Conservation (phyloP, 139 green algal species). For the Chlamydomonas urium region DNA sequence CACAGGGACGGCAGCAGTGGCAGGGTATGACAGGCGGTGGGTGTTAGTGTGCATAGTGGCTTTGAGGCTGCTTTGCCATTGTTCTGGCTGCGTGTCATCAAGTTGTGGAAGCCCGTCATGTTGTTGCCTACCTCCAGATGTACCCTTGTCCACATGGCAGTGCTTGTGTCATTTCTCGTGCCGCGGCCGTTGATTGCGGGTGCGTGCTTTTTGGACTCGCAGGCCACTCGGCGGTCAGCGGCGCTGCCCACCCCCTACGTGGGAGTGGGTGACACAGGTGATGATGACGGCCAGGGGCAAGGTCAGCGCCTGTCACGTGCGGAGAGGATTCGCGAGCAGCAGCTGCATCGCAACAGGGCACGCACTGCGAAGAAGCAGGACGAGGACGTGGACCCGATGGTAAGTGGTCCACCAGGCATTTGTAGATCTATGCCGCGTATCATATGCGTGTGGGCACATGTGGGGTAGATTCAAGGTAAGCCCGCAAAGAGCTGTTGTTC, state of each 20-base stretch:
- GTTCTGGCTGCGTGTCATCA: no score
- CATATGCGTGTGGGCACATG: no score
- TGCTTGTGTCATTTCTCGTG: background rate
- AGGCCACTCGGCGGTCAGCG: background rate
- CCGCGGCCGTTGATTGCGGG: background rate
- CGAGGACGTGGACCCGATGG: constrained; percentile 6
- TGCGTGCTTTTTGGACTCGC: background rate
- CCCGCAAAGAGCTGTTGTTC: no score
- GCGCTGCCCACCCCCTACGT: background rate
- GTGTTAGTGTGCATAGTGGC: background rate
- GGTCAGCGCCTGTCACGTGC: constrained; percentile 2
- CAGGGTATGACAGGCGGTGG: background rate
- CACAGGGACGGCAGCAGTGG: background rate
- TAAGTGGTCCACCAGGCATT: background rate
- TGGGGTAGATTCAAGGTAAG: no score
- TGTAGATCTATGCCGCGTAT: background rate
- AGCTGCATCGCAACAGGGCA: constrained; percentile 25
- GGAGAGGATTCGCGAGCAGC: constrained; percentile 30
- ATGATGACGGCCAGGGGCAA: background rate
- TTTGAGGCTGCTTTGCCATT: background rate
- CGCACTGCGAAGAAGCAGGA: background rate
- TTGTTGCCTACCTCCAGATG: background rate
- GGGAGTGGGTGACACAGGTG: background rate
- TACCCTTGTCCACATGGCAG: background rate
- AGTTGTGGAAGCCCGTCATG: no score